Base-by-base conservation (phyloP, 306 rosid genomes). In the Prunus persica region DNA sequence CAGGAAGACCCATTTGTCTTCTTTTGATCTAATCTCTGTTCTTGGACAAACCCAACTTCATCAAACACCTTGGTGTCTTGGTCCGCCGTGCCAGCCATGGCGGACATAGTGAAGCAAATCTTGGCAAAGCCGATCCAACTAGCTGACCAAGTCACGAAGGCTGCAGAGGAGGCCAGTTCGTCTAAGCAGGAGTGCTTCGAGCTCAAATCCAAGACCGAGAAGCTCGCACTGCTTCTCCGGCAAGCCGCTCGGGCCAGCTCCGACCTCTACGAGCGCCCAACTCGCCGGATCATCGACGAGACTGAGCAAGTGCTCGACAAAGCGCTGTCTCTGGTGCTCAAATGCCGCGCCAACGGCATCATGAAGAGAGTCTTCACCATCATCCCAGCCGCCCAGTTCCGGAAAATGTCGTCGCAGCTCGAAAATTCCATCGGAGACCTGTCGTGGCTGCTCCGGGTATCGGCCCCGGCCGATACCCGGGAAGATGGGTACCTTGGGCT, bases 231-330 rank as follows among this genome's bases (percentile, higher is more conserved):
- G 4, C 90, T 93, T 4, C 96, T 93, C 66, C 96, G 98, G 0
- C 98, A 93, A 71, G 96, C 95, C 2, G 98, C 98, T 3, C 79
- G 98, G 16, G 93, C 97, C 3, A 88, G 95, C 74, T 91, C 98
- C 63, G 98, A 91, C 41, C 92, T 93, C 30, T 93, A 93, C 78
- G 97, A 91, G 74, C 95, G 97, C 1, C 98, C 98, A 6, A 87
- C 98, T 0, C 74, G 84, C 24, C 95, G 98, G 57, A 93, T 93
- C 86, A 85, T 93, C 64, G 90, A 86, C 1, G 98, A 93, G 64
- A 91, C 93, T 6, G 93, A 87, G 2, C 98, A 91, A 24, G 93
- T 87, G 18, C 89, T 93, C 11, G 91, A 88, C 3, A 93, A 88
- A 71, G 90, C 97, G 11, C 68, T 91, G 0, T 62, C 89, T 0